Percentiles rank a stretch among this genome's conserved stretches.
Evolutionary conservation across 257 asterid genomes (phyloP).

Genomic region (Misopates orontium): DNA sequence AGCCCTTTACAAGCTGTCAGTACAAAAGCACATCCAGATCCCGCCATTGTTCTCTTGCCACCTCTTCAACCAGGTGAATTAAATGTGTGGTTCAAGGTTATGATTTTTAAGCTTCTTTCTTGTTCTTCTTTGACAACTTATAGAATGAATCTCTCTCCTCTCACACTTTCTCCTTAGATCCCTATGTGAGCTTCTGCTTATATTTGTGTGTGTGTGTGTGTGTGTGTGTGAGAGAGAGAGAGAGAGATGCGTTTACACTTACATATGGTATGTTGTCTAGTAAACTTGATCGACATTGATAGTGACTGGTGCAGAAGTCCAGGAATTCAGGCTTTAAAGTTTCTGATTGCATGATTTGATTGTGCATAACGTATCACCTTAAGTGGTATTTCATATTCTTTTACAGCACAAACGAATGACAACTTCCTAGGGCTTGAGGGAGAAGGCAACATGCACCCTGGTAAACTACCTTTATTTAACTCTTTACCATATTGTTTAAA

Average conservation of each 20-base stretch:
- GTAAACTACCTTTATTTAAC: conserved; percentile 33
- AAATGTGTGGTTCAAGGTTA: conserved; percentile 5
- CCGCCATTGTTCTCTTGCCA: conserved; percentile 51
- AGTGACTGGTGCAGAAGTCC: neutral
- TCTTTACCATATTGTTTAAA: neutral
- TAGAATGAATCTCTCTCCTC: neutral
- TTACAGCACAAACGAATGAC: conserved; percentile 60
- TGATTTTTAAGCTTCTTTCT: conserved; percentile 3
- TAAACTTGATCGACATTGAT: neutral
- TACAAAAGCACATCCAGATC: conserved; percentile 48
- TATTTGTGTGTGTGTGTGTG: neutral
- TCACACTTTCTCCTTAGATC: neutral
- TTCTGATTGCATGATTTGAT: neutral
- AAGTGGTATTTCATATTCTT: conserved; percentile 21
- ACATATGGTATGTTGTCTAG: neutral
- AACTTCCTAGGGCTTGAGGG: conserved; percentile 49
- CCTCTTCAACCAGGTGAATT: conserved; percentile 61
- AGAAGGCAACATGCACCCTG: conserved; percentile 48
- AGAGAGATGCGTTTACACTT: neutral
- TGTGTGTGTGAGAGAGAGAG: neutral
- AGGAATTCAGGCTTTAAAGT: conserved; percentile 10
- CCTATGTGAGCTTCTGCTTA: neutral
- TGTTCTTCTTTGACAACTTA: neutral
- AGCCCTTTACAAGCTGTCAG: conserved; percentile 48
- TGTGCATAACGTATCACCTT: conserved; percentile 20